Evolutionary conservation across 140 eudicot genomes (phyloP).

Genomic region (Bidens hawaiensis): DNA sequence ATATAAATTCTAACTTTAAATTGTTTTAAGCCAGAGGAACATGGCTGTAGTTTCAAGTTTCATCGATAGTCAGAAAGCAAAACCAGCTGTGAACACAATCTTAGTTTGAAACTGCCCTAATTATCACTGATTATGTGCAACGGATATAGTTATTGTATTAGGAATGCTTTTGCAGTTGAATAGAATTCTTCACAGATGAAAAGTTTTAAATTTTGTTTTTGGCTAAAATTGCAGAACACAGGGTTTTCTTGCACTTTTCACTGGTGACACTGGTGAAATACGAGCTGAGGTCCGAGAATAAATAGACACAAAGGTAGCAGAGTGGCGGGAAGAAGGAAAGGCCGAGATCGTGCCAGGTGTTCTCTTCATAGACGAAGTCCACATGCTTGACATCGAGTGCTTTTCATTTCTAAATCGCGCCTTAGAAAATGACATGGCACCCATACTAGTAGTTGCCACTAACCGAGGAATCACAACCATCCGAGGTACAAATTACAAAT

Average conservation of each 20-base stretch:
- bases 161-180: not conserved
- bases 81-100: too few species aligned
- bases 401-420: constrained; percentile 92
- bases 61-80: too few species aligned
- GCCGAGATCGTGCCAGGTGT: constrained; percentile 95
- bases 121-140: too few species aligned
- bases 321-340: constrained; percentile 98
- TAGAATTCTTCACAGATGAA: too few species aligned
- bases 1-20: too few species aligned
- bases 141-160: not conserved
- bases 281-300: constrained; percentile 93
- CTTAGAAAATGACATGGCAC: constrained; percentile 94
- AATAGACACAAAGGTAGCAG: constrained; percentile 94
- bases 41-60: too few species aligned
- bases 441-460: constrained; percentile 85
- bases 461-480: constrained; percentile 93
- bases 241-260: constrained; percentile 88
- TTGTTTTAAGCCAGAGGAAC: too few species aligned
- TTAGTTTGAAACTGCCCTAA: too few species aligned
- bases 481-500: constrained; percentile 89
- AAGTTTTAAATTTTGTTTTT: not conserved
- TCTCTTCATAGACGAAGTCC: constrained; percentile 86
- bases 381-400: constrained; percentile 92
- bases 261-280: constrained; percentile 92
- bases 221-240: constrained; percentile 53